phyloP scores from a whole-genome alignment of 768 basidiomycete genomes.

The Tubosaeta sp. region DNA sequence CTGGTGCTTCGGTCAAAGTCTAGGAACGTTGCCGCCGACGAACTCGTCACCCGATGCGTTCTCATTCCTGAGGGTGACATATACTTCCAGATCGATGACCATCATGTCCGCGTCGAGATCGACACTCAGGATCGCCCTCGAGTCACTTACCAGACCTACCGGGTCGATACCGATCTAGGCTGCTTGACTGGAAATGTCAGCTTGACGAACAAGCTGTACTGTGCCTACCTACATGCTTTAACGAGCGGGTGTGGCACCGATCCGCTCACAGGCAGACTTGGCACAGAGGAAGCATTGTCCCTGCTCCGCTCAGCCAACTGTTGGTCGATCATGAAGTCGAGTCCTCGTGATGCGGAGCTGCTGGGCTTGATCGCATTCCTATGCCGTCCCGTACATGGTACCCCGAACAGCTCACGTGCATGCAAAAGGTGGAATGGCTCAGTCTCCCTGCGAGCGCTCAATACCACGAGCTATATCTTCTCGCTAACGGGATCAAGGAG shows the following conservation, averaged over 20 bases:
- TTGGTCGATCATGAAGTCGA: slow-evolving; percentile 36
- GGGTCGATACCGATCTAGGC: slow-evolving; percentile 28
- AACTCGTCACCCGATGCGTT: slow-evolving; percentile 17
- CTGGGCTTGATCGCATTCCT: slow-evolving; percentile 32
- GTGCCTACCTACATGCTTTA: slow-evolving; percentile 42
- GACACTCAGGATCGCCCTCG: neutral
- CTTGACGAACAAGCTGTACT: slow-evolving; percentile 30
- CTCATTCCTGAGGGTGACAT: slow-evolving; percentile 36
- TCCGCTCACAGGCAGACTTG: slow-evolving; percentile 41
- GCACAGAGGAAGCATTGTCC: slow-evolving; percentile 40
- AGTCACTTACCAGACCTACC: slow-evolving; percentile 25
- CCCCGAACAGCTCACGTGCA: slow-evolving; percentile 26
- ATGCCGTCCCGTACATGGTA: slow-evolving; percentile 21
- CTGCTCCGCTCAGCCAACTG: slow-evolving; percentile 35
- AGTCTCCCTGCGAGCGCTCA: slow-evolving; percentile 24
- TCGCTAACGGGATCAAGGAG: slow-evolving; percentile 24
- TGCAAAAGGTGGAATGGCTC: slow-evolving; percentile 37
- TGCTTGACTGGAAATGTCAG: slow-evolving; percentile 22
- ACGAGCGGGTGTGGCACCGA: slow-evolving; percentile 39
- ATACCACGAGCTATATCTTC: slow-evolving; percentile 20
- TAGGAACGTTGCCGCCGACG: neutral
- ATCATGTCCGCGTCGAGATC: slow-evolving; percentile 11
- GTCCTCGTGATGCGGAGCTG: slow-evolving; percentile 23
- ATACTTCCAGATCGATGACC: neutral
- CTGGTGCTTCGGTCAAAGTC: slow-evolving; percentile 35